Evolutionary conservation across 805 yeast genomes (phyloP), one percentile per base, ranked within the genome.

Genomic region (Candida ortonii): DNA sequence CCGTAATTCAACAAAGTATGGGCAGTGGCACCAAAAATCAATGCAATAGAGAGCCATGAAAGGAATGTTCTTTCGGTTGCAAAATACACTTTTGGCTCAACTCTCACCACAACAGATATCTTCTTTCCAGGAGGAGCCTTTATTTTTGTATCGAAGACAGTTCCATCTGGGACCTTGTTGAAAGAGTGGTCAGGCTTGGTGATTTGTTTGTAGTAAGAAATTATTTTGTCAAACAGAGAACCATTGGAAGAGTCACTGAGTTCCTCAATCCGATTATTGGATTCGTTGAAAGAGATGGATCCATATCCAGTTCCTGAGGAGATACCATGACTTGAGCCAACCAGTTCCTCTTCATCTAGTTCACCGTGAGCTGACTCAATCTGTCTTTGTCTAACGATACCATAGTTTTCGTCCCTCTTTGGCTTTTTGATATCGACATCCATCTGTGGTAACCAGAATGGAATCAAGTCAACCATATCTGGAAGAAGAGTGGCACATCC

Each of bases 391-490:
- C 83, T 70, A 40, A 76, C 73, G 49, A 84, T 82, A 46, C 87
- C 87, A 47, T 73, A 76, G 43, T 67, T 69, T 41, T 71, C 77
- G 46, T 71, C 67, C 17, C 61, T 57, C 50, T 76, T 77, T 17
- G 97, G 97, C 60, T 93, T 93, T 56, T 95, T 78, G 49, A 93
- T 93, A 57, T 93, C 98, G 29, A 82, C 82, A 47, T 77, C 84
- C 98, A 93, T 93, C 64, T 93, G 98, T 8, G 97, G 96, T 43
- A 80, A 70, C 99, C 99, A 93, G 65, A 86, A 93, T 34, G 99
- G 99, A 55, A 93, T 80, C 46, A 86, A 71, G 33, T 80, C 74
- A 25, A 88, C 87, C 59, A 71, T 76, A 26, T 87, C 90, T 12
- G 96, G 90, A 46, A 93, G 65, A 52, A 93, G 66, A n/a, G 93